Base-by-base conservation (phyloP, 2,329 filamentous ascomycete species). In the Teratosphaeria pseudoeucalypti region DNA sequence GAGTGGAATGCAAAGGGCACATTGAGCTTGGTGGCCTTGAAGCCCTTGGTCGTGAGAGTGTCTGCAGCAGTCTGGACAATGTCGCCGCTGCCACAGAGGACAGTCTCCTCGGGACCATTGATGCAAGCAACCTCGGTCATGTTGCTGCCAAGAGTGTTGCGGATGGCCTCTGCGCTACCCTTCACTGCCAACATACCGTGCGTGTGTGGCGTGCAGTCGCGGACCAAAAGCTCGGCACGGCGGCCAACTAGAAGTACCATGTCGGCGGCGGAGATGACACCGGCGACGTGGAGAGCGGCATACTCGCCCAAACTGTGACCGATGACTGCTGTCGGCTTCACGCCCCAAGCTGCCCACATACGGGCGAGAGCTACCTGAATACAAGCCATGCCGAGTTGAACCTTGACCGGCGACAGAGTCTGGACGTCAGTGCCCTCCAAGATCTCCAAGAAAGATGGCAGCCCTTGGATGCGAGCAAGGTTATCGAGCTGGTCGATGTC, bases 61-160 rank as follows among this genome's bases (percentile, higher is more conserved):
- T 80, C 72, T 60, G 72, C 78, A 16, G 85, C 76, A 3, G 76
- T 75, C 60, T 82, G 77, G 58, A 88, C 82, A 61, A 86, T 78
- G 47, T 84, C 77, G 56, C 82, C 80, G 58, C 79, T 80, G 16
- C 82, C 83, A 62, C 82, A 83, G n/a, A 94, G 77, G 1, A 94
- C 90, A 10, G 85, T 91, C 70, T 90, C 88, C 56, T 83, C 78
- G 0, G 86, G 85, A 0, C 86, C 84, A 66, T 95, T 95, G 70
- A 90, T 81, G 75, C 90, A 94, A 16, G 89, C 86, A 61, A 85
- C 74, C 65, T 82, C 79, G 37, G 74, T 74, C 66, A 77, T 77
- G 64, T 76, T 76, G 59, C 71, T 70, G 19, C 84, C 78, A 61
- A 80, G 73, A 57, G 79, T 79, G 27, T 81, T 78, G 53, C 74